Conservation (phyloP, 805 yeast genomes). For the Soucietia sequanensis region DNA sequence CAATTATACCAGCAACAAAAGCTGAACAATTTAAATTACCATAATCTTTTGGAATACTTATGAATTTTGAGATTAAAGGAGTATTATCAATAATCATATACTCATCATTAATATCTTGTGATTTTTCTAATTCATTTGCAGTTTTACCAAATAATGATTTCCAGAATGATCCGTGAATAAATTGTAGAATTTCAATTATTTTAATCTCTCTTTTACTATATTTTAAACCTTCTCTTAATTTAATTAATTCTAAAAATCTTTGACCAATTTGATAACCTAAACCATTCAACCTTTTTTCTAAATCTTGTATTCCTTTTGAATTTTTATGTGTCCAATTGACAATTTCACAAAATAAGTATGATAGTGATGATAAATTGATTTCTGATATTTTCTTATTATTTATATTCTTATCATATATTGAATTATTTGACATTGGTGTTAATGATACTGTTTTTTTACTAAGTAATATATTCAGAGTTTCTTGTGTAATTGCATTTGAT, state of each 20-base stretch:
- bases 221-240: conserved; percentile 61
- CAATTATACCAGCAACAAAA: conserved; percentile 80
- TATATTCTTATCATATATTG: conserved; percentile 66
- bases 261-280: conserved; percentile 79
- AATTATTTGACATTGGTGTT: conserved; percentile 33
- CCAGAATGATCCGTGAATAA: conserved; percentile 75
- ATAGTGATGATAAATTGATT: conserved; percentile 63
- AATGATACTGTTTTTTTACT: conserved; percentile 30
- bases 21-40: conserved; percentile 79
- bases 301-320: conserved; percentile 66
- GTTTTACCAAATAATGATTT: conserved; percentile 65
- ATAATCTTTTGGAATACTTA: conserved; percentile 77
- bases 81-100: conserved; percentile 76
- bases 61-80: conserved; percentile 69
- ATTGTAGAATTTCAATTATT: conserved; percentile 67
- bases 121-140: conserved; percentile 74
- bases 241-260: conserved; percentile 64
- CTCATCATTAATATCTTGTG: conserved; percentile 65
- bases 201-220: conserved; percentile 64
- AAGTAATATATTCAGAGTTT: conserved; percentile 34
- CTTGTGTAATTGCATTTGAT: conserved; percentile 37
- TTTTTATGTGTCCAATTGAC: conserved; percentile 62
- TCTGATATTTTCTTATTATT: conserved; percentile 64
- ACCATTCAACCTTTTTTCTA: conserved; percentile 55
- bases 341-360: conserved; percentile 68